These are phyloP conservation scores for Prorocentrum cordatum DNA, from an alignment of 169 alveolate genomes.

Conservation along the genomic window DNA sequence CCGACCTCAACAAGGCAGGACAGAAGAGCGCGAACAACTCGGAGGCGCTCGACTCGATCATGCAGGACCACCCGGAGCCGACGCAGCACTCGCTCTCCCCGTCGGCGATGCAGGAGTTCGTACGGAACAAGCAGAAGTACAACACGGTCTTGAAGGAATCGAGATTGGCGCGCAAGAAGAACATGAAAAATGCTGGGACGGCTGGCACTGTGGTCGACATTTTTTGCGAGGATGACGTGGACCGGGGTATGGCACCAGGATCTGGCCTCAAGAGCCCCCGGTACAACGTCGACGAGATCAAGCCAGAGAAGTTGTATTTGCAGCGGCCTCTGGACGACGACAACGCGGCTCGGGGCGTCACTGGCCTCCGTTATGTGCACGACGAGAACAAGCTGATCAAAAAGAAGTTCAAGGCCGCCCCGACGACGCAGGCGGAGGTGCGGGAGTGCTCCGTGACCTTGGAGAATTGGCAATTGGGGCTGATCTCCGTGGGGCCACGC, in stretches of 20 bases:
- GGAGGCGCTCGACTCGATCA: conserved; percentile 45
- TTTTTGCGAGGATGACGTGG: conserved; percentile 51
- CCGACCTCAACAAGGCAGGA: too few relatives aligned
- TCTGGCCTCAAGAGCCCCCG: background rate
- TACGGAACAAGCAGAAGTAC: conserved; percentile 59
- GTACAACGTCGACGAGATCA: conserved; percentile 26
- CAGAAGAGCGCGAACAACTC: too few relatives aligned
- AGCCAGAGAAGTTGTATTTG: conserved; percentile 7
- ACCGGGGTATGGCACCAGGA: conserved; percentile 44
- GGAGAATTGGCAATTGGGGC: conserved; percentile 66
- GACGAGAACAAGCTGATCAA: conserved; percentile 62
- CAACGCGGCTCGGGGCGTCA: background rate
- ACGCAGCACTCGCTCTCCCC: conserved; percentile 24
- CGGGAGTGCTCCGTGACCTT: conserved; percentile 64
- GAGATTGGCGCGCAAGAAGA: background rate
- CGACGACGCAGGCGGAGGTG: conserved; percentile 63
- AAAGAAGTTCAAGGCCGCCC: conserved; percentile 69
- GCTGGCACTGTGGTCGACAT: background rate
- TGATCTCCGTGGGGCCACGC: conserved; percentile 80
- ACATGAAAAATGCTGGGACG: background rate
- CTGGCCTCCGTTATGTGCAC: background rate
- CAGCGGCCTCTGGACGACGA: conserved; percentile 54
- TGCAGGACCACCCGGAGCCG: conserved; percentile 29
- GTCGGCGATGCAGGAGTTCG: conserved; percentile 23
- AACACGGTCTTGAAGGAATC: conserved; percentile 31